Percentiles rank a stretch among this genome's conserved stretches.
phyloP scores from a whole-genome alignment of 1,284 basidiomycete genomes.

The Vanrija humicola region DNA sequence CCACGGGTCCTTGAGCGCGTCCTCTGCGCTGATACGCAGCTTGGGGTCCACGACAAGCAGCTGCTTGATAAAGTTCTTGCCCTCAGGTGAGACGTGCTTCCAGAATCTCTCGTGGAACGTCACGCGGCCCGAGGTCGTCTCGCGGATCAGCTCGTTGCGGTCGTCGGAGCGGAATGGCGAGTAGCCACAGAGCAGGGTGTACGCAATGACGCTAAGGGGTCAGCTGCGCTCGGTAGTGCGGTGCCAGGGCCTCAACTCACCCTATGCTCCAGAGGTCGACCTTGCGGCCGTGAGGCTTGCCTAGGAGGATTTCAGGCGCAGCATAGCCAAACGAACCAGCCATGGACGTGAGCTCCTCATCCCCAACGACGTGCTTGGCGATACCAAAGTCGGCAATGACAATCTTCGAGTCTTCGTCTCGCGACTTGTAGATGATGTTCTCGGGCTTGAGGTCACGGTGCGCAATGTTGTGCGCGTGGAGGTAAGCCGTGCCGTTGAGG shows the following conservation, averaged over 20 bases:
- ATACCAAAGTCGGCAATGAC: slow-evolving; percentile 98
- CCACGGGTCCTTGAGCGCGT: slow-evolving; percentile 63
- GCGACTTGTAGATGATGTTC: slow-evolving; percentile 86
- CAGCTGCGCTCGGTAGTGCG: background rate
- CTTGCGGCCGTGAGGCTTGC: slow-evolving; percentile 79
- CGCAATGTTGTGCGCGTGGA: slow-evolving; percentile 82
- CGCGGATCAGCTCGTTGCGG: slow-evolving; percentile 67
- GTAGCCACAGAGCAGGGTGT: slow-evolving; percentile 87
- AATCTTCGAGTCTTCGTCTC: slow-evolving; percentile 66
- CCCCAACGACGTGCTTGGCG: slow-evolving; percentile 77
- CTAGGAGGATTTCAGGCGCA: slow-evolving; percentile 83
- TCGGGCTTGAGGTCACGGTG: slow-evolving; percentile 94
- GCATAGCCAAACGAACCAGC: slow-evolving; percentile 93
- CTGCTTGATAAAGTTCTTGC: slow-evolving; percentile 63
- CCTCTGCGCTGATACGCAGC: slow-evolving; percentile 66
- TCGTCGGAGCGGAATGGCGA: slow-evolving; percentile 87
- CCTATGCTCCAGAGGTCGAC: slow-evolving; percentile 94
- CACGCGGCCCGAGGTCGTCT: slow-evolving; percentile 76
- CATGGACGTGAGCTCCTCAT: slow-evolving; percentile 72
- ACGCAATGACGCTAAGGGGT: slow-evolving; percentile 74
- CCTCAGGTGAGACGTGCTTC: slow-evolving; percentile 62
- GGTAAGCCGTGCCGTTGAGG: slow-evolving; percentile 72
- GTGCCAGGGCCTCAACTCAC: slow-evolving; percentile 50
- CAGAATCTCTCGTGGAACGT: slow-evolving; percentile 92
- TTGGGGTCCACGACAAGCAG: slow-evolving; percentile 71